These are phyloP conservation scores for Urtica urens DNA, from an alignment of 306 rosid species.

Conservation along the genomic window DNA sequence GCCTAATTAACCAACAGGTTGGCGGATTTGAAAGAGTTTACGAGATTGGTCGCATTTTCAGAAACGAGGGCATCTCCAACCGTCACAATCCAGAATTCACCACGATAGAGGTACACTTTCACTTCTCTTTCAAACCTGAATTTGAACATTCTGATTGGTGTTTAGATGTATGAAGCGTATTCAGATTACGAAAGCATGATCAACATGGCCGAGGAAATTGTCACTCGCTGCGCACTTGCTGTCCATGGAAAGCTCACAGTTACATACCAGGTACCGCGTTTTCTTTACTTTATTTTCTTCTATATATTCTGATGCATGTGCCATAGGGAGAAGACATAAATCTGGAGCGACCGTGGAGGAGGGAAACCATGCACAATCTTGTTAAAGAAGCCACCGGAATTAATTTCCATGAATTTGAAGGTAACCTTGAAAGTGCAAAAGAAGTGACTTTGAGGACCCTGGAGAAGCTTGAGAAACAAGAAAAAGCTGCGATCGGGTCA, in stretches of 20 bases:
- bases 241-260: constrained; percentile 75
- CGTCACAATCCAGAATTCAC: constrained; percentile 99
- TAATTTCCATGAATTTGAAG: constrained; percentile 50
- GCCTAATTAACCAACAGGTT: constrained; percentile 51
- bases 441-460: constrained; percentile 49
- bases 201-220: constrained; percentile 83
- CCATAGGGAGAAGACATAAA: constrained; percentile 72
- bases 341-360: constrained; percentile 86
- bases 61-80: constrained; percentile 97
- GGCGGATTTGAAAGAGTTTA: constrained; percentile 95
- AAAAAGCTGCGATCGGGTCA: constrained; percentile 54
- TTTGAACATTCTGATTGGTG: constrained; percentile 35
- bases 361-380: constrained; percentile 94
- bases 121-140: constrained; percentile 22
- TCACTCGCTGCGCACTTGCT: constrained; percentile 78
- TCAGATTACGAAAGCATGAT: constrained; percentile 98
- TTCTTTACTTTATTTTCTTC: background rate
- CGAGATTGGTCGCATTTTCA: constrained; percentile 91
- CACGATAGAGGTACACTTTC: constrained; percentile 72
- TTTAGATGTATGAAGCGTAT: constrained; percentile 93
- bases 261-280: constrained; percentile 66
- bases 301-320: constrained; percentile 19
- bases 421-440: constrained; percentile 60
- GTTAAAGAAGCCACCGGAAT: constrained; percentile 73
- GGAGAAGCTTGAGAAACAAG: constrained; percentile 54